Evolutionary conservation across 192 early-diverging fungal genomes (phyloP).

Genomic region (Piromyces sp.): DNA sequence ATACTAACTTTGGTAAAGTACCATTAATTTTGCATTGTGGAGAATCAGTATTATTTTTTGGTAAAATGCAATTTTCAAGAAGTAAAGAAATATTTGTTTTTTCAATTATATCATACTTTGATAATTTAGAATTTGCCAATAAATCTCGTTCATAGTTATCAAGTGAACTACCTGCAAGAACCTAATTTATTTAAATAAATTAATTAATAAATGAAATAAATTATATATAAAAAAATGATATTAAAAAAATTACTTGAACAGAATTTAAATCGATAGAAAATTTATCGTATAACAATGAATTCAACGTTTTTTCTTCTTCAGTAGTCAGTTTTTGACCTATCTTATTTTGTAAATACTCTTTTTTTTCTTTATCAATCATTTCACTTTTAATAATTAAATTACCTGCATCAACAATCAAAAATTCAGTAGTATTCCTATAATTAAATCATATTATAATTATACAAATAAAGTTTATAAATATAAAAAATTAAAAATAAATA

Average conservation of each 20-base stretch:
- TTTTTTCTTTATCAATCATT: slow-evolving; percentile 46
- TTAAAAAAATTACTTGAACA: slow-evolving; percentile 38
- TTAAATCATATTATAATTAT: no score
- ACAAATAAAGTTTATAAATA: no score
- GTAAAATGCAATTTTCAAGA: neutral
- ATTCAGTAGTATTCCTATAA: slow-evolving; percentile 35
- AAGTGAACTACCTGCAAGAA: neutral
- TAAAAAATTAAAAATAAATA: neutral
- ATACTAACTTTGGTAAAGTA: neutral
- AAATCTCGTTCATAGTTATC: neutral
- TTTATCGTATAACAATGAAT: slow-evolving; percentile 74
- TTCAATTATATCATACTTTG: neutral
- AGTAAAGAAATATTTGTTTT: neutral
- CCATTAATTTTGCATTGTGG: neutral
- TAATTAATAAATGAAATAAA: no score
- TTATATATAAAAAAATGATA: no score
- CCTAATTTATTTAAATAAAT: no score
- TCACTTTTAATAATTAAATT: slow-evolving; percentile 77
- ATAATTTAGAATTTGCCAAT: neutral
- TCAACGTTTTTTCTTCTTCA: slow-evolving; percentile 52
- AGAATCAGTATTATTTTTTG: neutral
- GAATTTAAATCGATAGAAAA: slow-evolving; percentile 64
- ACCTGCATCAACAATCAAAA: slow-evolving; percentile 77
- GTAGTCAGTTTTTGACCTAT: slow-evolving; percentile 34
- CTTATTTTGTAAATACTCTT: slow-evolving; percentile 49